phyloP scores from a whole-genome alignment of 371 early-diverging fungal species.

The Mortierella sp. region DNA sequence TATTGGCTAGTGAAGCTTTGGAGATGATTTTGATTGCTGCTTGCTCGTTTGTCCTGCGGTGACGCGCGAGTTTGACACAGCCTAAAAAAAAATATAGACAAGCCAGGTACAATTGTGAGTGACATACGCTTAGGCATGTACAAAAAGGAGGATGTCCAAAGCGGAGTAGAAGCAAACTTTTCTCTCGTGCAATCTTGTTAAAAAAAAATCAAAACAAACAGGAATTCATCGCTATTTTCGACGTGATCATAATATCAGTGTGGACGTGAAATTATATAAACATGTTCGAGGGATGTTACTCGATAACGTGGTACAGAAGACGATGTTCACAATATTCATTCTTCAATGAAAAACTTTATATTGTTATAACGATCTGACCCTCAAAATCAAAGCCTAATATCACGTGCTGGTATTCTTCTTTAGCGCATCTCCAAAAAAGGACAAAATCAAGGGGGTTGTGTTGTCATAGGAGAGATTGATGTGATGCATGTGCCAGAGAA shows the following conservation, averaged over 20 bases:
- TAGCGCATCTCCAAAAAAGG: not conserved
- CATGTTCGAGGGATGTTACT: too few relatives aligned
- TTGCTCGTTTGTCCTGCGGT: slow-evolving; percentile 78
- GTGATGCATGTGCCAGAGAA: slow-evolving; percentile 9
- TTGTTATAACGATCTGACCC: too few relatives aligned
- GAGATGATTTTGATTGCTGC: slow-evolving; percentile 94
- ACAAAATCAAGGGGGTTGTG: not conserved
- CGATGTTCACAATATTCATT: too few relatives aligned
- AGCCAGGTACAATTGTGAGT: slow-evolving; percentile 6
- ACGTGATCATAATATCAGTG: too few relatives aligned
- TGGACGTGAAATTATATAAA: too few relatives aligned
- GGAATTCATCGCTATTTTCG: too few relatives aligned
- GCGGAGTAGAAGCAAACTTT: not conserved
- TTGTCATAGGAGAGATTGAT: not conserved
- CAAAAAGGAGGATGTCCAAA: not conserved
- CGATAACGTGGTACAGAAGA: too few relatives aligned
- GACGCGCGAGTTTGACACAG: slow-evolving; percentile 83
- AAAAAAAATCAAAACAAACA: too few relatives aligned
- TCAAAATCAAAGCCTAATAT: too few relatives aligned
- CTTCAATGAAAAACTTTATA: too few relatives aligned
- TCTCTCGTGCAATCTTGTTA: too few relatives aligned
- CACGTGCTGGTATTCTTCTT: too few relatives aligned
- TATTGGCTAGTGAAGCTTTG: slow-evolving; percentile 70
- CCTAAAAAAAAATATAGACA: slow-evolving; percentile 59
- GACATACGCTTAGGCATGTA: not conserved